phyloP scores from a whole-genome alignment of 208 protist genomes.

The Plasmodiophora brassicae region DNA sequence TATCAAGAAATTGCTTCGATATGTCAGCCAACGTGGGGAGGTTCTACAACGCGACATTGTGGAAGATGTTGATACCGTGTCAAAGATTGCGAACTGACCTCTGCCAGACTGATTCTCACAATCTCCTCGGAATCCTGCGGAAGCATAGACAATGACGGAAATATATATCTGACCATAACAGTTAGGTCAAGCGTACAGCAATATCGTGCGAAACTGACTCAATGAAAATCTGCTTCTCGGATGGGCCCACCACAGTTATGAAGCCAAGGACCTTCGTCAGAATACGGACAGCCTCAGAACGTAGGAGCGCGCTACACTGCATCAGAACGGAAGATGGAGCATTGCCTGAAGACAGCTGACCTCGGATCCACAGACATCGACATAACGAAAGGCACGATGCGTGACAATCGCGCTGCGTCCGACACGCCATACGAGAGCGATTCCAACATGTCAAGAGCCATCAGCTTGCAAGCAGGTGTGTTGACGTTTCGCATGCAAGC shows the following conservation, averaged over 20 bases:
- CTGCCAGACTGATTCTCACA: conserved; percentile 6
- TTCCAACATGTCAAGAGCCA: not conserved
- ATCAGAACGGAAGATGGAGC: not conserved
- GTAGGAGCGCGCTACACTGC: not conserved
- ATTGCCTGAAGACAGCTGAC: too few relatives aligned
- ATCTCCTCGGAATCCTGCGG: not conserved
- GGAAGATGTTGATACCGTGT: not conserved
- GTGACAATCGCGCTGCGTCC: not conserved
- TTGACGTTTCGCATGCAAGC: not conserved
- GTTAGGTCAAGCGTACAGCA: too few relatives aligned
- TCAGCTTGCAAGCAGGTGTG: not conserved
- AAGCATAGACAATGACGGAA: not conserved
- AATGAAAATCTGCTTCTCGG: not conserved
- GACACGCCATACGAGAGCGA: not conserved
- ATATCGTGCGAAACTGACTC: not conserved
- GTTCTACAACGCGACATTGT: not conserved
- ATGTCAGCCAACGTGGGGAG: not conserved
- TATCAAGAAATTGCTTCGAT: not conserved
- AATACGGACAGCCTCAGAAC: not conserved
- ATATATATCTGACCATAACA: not conserved
- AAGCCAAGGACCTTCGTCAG: not conserved
- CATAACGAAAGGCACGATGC: not conserved
- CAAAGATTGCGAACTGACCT: not conserved
- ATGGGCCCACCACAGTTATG: not conserved
- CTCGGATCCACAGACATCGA: not conserved